phyloP scores from a whole-genome alignment of 495 filamentous ascomycete genomes.

The Aspergillus diversus region DNA sequence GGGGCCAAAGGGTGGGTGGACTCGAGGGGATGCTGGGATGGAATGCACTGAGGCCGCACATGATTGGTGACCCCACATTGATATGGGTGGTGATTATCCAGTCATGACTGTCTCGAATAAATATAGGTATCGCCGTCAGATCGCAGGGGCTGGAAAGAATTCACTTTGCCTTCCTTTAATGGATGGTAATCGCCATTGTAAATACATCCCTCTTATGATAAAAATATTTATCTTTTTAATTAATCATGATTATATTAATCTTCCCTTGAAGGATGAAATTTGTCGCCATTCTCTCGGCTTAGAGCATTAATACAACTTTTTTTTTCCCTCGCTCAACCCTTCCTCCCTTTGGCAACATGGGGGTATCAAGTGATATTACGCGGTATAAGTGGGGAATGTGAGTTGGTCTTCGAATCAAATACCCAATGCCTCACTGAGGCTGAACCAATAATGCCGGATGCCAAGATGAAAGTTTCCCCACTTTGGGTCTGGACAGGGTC shows the following conservation, averaged over 20 bases:
- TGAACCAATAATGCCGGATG: constrained; percentile 24
- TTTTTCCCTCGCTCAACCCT: neutral
- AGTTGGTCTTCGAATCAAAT: constrained; percentile 27
- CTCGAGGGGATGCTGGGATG: constrained; percentile 8
- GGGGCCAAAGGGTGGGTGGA: constrained; percentile 6
- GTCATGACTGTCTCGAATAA: neutral
- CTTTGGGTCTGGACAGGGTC: constrained; percentile 28
- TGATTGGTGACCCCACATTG: constrained; percentile 8
- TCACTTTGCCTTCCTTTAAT: too few species aligned
- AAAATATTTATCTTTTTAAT: too few species aligned
- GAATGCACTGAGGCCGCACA: constrained; percentile 6
- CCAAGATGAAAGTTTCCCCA: constrained; percentile 24
- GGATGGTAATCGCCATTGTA: too few species aligned
- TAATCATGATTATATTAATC: too few species aligned
- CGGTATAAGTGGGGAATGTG: constrained; percentile 26
- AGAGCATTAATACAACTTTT: too few species aligned
- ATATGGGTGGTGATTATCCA: constrained; percentile 7
- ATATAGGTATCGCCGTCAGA: neutral
- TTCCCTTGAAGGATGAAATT: too few species aligned
- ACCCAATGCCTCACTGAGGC: constrained; percentile 20
- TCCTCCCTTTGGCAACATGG: neutral
- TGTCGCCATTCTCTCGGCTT: too few species aligned
- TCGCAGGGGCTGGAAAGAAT: neutral
- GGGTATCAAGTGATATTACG: constrained; percentile 16
- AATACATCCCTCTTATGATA: too few species aligned